Evolutionary conservation across 805 yeast genomes (phyloP).

Genomic region (Yarrowia bubula): DNA sequence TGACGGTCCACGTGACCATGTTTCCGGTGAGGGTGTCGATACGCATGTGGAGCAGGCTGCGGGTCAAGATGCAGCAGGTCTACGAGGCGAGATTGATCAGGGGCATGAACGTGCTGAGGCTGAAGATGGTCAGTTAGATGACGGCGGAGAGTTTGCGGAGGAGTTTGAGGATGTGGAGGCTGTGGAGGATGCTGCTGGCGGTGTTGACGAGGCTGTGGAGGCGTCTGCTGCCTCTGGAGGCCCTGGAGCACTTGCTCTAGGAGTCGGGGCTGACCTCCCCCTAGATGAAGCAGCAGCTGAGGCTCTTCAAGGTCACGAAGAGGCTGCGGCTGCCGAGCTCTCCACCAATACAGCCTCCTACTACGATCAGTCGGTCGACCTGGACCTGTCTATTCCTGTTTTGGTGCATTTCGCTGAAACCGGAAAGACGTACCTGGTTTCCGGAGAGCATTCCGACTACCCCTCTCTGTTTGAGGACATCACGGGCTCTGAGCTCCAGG

Average conservation of each 20-base stretch:
- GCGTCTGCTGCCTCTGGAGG: not conserved
- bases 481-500: not conserved
- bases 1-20: conserved; percentile 20
- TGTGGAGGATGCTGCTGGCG: not conserved
- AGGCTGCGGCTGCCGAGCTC: not conserved
- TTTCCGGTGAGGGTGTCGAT: conserved; percentile 12
- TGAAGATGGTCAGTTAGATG: conserved; percentile 21
- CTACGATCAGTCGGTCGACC: conserved; percentile 4
- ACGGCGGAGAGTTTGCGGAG: not conserved
- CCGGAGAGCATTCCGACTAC: not conserved
- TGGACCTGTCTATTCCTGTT: conserved; percentile 7
- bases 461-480: not conserved
- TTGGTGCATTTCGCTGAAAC: not conserved
- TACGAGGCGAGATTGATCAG: conserved; percentile 14
- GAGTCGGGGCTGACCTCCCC: not conserved
- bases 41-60: conserved; percentile 20
- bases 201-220: not conserved
- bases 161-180: conserved; percentile 8
- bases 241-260: not conserved
- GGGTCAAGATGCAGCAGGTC: conserved; percentile 6
- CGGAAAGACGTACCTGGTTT: conserved; percentile 1
- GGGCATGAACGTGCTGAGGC: conserved; percentile 17
- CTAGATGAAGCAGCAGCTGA: conserved; percentile 1
- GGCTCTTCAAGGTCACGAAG: conserved; percentile 16
- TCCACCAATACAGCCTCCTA: not conserved